Conservation (phyloP, 1,284 basidiomycete genomes). For the Anthracocystis walkeri region DNA sequence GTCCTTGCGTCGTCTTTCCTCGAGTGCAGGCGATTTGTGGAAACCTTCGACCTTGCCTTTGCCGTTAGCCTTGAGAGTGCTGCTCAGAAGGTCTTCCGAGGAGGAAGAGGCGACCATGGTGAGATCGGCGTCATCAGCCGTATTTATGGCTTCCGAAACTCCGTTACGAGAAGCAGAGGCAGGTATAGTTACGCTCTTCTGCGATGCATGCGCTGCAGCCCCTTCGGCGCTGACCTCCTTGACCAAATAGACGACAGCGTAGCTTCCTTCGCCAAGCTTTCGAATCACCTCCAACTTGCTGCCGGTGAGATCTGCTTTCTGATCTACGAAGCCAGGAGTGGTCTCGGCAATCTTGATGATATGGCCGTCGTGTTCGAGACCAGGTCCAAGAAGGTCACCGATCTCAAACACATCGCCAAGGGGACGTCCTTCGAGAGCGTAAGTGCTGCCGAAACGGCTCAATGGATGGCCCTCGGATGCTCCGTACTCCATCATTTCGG, state of each 20-base stretch:
- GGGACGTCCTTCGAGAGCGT: conserved; percentile 27
- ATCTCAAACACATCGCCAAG: conserved; percentile 60
- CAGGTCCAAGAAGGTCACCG: conserved; percentile 65
- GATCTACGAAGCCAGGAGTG: conserved; percentile 60
- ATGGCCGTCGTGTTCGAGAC: conserved; percentile 64
- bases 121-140: conserved; percentile 40
- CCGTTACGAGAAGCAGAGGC: conserved; percentile 12
- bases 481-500: conserved; percentile 60
- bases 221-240: conserved; percentile 57
- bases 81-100: conserved; percentile 48
- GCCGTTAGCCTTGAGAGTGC: conserved; percentile 41
- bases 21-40: conserved; percentile 49
- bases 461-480: conserved; percentile 35
- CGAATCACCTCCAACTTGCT: conserved; percentile 62
- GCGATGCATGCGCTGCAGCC: conserved; percentile 14
- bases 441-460: conserved; percentile 34
- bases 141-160: neutral
- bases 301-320: conserved; percentile 51
- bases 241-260: conserved; percentile 67
- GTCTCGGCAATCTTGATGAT: conserved; percentile 62
- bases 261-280: conserved; percentile 67
- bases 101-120: conserved; percentile 34
- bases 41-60: conserved; percentile 34
- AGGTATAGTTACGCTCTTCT: conserved; percentile 27
- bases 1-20: conserved; percentile 48